Evolutionary conservation across 345 rosid species (phyloP).

Genomic region (Eucalyptus sp.): DNA sequence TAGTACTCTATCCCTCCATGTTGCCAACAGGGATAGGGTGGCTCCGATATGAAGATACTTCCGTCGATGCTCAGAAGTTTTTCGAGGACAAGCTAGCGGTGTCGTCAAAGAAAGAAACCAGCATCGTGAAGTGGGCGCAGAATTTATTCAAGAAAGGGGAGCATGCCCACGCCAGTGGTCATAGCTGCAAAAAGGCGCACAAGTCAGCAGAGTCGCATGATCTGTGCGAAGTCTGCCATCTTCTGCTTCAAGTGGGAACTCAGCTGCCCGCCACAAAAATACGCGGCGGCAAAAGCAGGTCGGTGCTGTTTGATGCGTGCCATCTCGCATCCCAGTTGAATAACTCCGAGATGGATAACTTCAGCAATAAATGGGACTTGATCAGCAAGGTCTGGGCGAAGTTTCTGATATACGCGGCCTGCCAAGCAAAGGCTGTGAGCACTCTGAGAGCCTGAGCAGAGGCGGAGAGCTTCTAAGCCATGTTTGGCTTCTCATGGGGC

Average conservation of each 20-base stretch:
- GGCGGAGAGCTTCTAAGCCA: slow-evolving; percentile 49
- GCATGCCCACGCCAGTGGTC: neutral
- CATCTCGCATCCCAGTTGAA: neutral
- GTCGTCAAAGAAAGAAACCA: neutral
- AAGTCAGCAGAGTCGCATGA: neutral
- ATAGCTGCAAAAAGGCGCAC: neutral
- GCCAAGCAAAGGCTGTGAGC: slow-evolving; percentile 10
- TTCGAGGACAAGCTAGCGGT: neutral
- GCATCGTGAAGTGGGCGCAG: neutral
- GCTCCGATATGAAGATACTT: neutral
- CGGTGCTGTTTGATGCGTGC: slow-evolving; percentile 15
- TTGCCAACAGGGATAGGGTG: neutral
- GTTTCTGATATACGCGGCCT: neutral
- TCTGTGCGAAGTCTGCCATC: neutral
- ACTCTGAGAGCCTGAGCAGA: slow-evolving; percentile 27
- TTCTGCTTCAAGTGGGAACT: neutral
- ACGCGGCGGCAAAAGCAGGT: slow-evolving; percentile 11
- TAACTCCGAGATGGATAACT: fast-evolving
- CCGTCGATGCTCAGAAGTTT: neutral
- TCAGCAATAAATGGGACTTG: neutral
- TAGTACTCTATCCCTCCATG: neutral
- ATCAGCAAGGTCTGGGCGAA: slow-evolving; percentile 7
- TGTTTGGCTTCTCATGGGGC: slow-evolving; percentile 44
- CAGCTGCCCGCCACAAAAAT: neutral
- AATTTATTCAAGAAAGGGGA: neutral